phyloP scores from a whole-genome alignment of 2,329 filamentous ascomycete genomes.

The Cadophora luteo-olivacea region DNA sequence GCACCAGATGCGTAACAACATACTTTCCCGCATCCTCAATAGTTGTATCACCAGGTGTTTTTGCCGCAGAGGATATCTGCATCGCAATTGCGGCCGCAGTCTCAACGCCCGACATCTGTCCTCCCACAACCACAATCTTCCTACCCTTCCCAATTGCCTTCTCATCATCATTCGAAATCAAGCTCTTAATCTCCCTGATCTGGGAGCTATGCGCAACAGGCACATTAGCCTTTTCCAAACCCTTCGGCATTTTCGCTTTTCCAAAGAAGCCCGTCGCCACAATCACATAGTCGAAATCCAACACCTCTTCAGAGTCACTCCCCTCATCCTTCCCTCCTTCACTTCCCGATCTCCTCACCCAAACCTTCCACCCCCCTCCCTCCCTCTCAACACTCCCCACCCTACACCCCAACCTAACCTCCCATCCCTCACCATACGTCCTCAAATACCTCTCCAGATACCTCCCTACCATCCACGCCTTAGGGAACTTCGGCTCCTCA shows the following conservation, averaged over 20 bases:
- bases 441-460: conserved; percentile 72
- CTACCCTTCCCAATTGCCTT: conserved; percentile 48
- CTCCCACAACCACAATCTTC: conserved; percentile 77
- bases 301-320: conserved; percentile 11
- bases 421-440: conserved; percentile 52
- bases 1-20: conserved; percentile 71
- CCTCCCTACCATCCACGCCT: conserved; percentile 76
- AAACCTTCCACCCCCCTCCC: conserved; percentile 34
- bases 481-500: conserved; percentile 69
- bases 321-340: background rate
- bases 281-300: conserved; percentile 71
- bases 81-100: conserved; percentile 75
- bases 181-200: conserved; percentile 60
- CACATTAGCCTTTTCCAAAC: conserved; percentile 44
- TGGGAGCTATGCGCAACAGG: conserved; percentile 72
- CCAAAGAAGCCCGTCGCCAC: conserved; percentile 82
- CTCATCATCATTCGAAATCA: conserved; percentile 50
- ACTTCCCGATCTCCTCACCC: background rate
- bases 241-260: conserved; percentile 58
- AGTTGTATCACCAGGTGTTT: conserved; percentile 55
- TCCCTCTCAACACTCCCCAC: conserved; percentile 33
- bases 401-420: conserved; percentile 33
- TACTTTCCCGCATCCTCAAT: conserved; percentile 56
- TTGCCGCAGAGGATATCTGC: conserved; percentile 68
- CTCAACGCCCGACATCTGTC: conserved; percentile 84